These are phyloP conservation scores for Parathielavia appendiculata DNA, from an alignment of 495 filamentous ascomycete species.

Conservation along the genomic window DNA sequence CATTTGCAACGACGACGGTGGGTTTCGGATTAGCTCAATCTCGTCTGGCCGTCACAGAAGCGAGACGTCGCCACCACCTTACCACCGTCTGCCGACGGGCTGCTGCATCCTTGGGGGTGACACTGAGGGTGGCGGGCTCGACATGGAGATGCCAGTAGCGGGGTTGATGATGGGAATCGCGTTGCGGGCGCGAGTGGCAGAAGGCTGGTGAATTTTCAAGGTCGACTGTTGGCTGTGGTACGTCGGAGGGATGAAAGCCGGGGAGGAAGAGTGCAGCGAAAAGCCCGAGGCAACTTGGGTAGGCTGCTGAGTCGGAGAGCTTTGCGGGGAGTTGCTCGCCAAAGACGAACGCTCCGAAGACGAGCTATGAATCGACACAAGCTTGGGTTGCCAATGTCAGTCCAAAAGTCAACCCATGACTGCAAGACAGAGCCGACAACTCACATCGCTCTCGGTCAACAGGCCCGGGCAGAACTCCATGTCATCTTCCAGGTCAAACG, in stretches of 20 bases:
- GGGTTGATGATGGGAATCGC: constrained; percentile 99
- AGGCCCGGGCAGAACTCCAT: constrained; percentile 92
- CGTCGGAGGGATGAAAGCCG: constrained; percentile 59
- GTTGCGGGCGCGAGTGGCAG: constrained; percentile 83
- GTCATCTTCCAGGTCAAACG: constrained; percentile 96
- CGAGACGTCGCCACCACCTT: constrained; percentile 30
- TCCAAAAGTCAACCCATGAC: constrained; percentile 12
- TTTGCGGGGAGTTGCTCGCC: constrained; percentile 87
- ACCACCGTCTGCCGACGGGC: constrained; percentile 50
- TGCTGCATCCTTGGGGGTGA: constrained; percentile 77
- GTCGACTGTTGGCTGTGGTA: constrained; percentile 49
- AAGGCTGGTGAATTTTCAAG: constrained; percentile 79
- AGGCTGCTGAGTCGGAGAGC: constrained; percentile 67
- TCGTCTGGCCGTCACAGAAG: constrained; percentile 31
- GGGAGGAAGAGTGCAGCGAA: constrained; percentile 71
- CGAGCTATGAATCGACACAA: constrained; percentile 79
- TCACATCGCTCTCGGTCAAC: constrained; percentile 93
- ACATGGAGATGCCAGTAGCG: constrained; percentile 76
- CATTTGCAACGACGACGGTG: constrained; percentile 33
- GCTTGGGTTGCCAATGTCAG: constrained; percentile 44
- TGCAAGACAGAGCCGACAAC: constrained; percentile 34
- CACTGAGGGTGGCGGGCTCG: constrained; percentile 87
- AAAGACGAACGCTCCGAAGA: constrained; percentile 91
- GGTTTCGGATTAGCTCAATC: constrained; percentile 22
- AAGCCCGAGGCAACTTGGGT: constrained; percentile 72